Conservation (phyloP, 139 green algal species). For the Chlorella sp. region DNA sequence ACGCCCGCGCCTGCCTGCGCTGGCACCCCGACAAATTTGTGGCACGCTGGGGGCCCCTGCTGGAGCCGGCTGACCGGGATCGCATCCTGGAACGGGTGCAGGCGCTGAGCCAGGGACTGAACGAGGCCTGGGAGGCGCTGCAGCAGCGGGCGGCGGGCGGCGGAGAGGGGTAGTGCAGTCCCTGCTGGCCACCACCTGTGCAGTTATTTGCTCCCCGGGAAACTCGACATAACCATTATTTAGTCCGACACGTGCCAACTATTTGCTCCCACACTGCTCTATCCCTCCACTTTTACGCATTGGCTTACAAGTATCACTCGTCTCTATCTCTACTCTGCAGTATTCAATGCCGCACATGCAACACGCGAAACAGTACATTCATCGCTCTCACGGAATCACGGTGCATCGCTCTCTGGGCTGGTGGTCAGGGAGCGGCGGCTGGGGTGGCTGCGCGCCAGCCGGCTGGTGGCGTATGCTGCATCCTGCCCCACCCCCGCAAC, state of each 20-base stretch:
- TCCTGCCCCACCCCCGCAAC: too few relatives aligned
- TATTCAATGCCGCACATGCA: background rate
- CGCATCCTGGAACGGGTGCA: conserved; percentile 29
- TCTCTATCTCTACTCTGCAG: background rate
- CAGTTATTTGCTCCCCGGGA: too few relatives aligned
- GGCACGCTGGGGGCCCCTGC: background rate
- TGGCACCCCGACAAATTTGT: conserved; percentile 48
- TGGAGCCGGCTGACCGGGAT: background rate
- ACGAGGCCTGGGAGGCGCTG: conserved; percentile 16
- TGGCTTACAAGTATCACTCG: background rate
- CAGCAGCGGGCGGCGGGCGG: background rate
- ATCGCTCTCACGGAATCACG: background rate
- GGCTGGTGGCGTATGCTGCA: too few relatives aligned
- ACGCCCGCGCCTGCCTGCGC: conserved; percentile 39
- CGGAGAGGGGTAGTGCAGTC: too few relatives aligned
- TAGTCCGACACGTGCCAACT: too few relatives aligned
- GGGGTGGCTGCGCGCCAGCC: background rate
- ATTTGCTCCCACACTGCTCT: too few relatives aligned
- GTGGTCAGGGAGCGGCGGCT: conserved; percentile 16
- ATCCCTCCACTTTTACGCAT: too few relatives aligned
- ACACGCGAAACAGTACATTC: background rate
- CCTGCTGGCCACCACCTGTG: too few relatives aligned
- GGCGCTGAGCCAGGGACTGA: conserved; percentile 5
- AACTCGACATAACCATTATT: too few relatives aligned
- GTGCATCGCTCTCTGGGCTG: background rate